Conservation (phyloP, 306 rosid species). For the Vicia faba region DNA sequence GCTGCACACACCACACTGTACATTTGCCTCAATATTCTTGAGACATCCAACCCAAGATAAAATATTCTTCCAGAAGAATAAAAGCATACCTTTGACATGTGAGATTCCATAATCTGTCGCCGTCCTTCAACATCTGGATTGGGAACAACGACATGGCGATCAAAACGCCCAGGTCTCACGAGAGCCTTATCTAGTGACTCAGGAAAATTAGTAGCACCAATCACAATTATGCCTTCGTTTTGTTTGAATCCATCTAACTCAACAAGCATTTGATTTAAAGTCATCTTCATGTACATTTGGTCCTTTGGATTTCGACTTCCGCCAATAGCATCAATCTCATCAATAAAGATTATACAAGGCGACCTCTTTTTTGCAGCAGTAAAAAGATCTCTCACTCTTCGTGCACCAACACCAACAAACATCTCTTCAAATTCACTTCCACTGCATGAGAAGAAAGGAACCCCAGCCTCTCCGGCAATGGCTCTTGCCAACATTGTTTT, state of each 20-base stretch:
- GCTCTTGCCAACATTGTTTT: conserved; percentile 98
- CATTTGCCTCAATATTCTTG: not conserved
- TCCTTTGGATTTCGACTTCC: conserved; percentile 82
- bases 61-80: conserved; percentile 5
- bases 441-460: conserved; percentile 91
- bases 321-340: conserved; percentile 95
- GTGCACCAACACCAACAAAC: conserved; percentile 97
- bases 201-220: conserved; percentile 93
- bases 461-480: conserved; percentile 97
- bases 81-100: conserved; percentile 80
- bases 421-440: conserved; percentile 98
- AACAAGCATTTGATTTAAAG: conserved; percentile 89
- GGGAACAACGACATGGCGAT: conserved; percentile 85
- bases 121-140: conserved; percentile 98
- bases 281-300: conserved; percentile 81
- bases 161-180: conserved; percentile 96
- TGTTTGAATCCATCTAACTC: conserved; percentile 97
- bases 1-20: not conserved
- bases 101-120: conserved; percentile 83
- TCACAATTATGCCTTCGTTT: conserved; percentile 92
- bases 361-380: conserved; percentile 88
- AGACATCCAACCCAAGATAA: conserved; percentile 22
- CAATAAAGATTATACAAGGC: conserved; percentile 91
- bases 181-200: conserved; percentile 89
- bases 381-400: conserved; percentile 89